Base-by-base conservation (phyloP, 345 rosid species). In the Hibiscus tridactylites region DNA sequence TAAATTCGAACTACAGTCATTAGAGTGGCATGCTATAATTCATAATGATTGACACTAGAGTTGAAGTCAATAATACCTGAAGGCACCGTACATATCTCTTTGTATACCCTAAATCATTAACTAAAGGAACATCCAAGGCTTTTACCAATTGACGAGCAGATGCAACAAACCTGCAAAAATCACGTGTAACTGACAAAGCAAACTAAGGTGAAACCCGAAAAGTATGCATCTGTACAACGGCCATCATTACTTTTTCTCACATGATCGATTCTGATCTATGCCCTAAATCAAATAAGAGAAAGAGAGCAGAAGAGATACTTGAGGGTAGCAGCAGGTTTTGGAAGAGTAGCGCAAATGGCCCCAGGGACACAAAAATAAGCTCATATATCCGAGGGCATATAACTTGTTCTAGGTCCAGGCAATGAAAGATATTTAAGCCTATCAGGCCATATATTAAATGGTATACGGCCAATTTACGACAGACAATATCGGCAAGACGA, bases 1-100 rank as follows among this genome's bases (percentile, higher is more conserved):
- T 19, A 64, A 21, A 24, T 24, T 65, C 0, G 5, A 65, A 5
- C 54, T 65, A 42, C 13, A 42, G 10, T 44, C 69, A 42, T 65
- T 65, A 6, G 33, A 65, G 19, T 4, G 6, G 6, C 12, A 31
- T 19, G 4, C 37, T 21, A 13, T 39, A 58, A 5, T 44, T 24
- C 6, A 54, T 8, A 58, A 71, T 47, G 19, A 39, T 1, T 1
- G 15, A 21, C 6, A 39, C 16, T 26, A 24, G 9, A 39, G 8
- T 7, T 59, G 31, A 11, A 15, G 52, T 29, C 11, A 10, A 52
- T 39, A 42, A 13, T 63, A 90, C 96, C 96, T 90, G 92, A 72
- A 90, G 90, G 71, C 90, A 88, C 64, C 96, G 86, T 5, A 90
- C 87, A 35, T 90, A 90, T 88, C 92, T 86, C 76, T 90, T 90